Evolutionary conservation across 148 eudicot species (phyloP), one percentile per base, ranked within the genome.

Genomic region (Nepenthes mirabilis): DNA sequence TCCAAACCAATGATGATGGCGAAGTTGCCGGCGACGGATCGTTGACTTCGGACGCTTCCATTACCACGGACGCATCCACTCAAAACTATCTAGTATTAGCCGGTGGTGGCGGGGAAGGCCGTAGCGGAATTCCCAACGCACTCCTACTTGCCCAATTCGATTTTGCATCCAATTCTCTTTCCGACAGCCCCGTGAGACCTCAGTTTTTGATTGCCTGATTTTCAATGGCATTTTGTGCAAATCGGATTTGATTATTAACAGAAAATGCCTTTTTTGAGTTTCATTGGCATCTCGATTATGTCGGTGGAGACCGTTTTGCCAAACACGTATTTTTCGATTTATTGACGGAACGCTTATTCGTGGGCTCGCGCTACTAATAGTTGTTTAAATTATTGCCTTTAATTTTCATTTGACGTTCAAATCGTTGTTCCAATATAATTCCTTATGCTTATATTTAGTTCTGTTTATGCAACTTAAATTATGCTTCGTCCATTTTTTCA

Each of bases 81-180:
- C 35, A 58, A 33, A 63, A 57, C 57, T 75, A 71, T 47, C 68
- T 87, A 0, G 72, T 88, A 1, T 66, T 91, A 3, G 70, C 90
- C 49, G 97, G 97, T 14, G 97, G 97, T 23, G 97, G 97, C 6
- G 97, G 97, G 3, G 88, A 78, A 67, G 96, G 97, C 14, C 68
- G 72, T 11, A 88, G 82, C 65, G 97, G 97, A 10, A 88, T 91
- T 52, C 94, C 85, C 45, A 91, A 91, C 57, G 88, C 84, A 11
- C 48, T 91, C 45, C 60, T 91, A 2, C 63, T 88, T 35, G 62
- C 88, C 0, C 56, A 72, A 36, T 88, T 88, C 62, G 86, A 91
- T 70, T 66, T 33, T 66, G 61, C 65, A 32, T 60, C 84, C 8
- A 69, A 72, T 68, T 77, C 80, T 32, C 87, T 91, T 52, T 80